Evolutionary conservation across 208 protist species (phyloP).

Genomic region (Novymonas esmeraldas): DNA sequence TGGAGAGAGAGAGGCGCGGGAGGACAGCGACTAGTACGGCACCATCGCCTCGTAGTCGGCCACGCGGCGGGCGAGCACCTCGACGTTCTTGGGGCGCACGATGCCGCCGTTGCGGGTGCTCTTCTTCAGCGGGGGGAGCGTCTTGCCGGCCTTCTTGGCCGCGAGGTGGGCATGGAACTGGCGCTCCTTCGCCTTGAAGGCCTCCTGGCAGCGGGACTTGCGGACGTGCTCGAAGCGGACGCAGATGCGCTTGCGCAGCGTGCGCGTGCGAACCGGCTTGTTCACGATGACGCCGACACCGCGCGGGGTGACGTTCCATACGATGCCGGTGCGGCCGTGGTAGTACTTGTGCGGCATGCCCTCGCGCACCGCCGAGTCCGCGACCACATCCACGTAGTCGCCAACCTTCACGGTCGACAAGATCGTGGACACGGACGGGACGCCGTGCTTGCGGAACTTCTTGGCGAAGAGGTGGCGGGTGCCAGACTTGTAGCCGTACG

Average conservation of each 20-base stretch:
- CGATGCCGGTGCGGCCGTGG: slow-evolving; percentile 99
- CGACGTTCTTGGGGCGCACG: slow-evolving; percentile 73
- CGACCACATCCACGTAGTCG: slow-evolving; percentile 99
- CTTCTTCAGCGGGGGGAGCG: slow-evolving; percentile 67
- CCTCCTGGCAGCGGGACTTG: slow-evolving; percentile 92
- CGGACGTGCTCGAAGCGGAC: slow-evolving; percentile 99
- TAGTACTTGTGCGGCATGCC: slow-evolving; percentile 99
- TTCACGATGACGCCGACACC: slow-evolving; percentile 99
- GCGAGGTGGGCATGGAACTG: slow-evolving; percentile 71
- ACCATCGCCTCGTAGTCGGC: slow-evolving; percentile 90
- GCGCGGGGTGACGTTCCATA: slow-evolving; percentile 99
- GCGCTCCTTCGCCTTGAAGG: slow-evolving; percentile 87
- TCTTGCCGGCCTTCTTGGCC: slow-evolving; percentile 85
- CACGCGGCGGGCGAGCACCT: slow-evolving; percentile 76
- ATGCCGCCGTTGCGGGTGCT: slow-evolving; percentile 78
- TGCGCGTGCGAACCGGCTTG: slow-evolving; percentile 98
- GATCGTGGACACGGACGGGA: slow-evolving; percentile 95
- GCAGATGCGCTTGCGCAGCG: slow-evolving; percentile 99
- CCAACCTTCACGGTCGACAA: slow-evolving; percentile 98
- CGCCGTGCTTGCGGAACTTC: slow-evolving; percentile 96
- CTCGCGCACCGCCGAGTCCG: slow-evolving; percentile 98
- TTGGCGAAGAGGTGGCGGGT: slow-evolving; percentile 98
- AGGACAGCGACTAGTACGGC: slow-evolving; percentile 55
- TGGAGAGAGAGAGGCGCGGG: neutral
- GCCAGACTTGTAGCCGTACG: slow-evolving; percentile 97